Conservation (phyloP, 331 rosid genomes). For the Acacia concinna region DNA sequence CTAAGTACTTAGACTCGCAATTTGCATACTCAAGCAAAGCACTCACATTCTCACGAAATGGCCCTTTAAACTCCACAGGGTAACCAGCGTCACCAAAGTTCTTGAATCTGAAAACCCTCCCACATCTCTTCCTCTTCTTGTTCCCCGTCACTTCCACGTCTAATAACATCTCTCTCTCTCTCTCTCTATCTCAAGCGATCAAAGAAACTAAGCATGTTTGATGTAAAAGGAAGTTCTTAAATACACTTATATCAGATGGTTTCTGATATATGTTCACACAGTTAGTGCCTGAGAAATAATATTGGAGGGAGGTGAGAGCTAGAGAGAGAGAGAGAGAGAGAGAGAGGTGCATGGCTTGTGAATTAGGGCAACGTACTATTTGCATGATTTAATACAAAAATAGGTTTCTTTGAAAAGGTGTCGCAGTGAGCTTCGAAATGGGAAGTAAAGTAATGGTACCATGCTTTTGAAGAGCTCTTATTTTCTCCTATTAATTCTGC, state of each 20-base stretch:
- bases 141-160: conserved; percentile 52
- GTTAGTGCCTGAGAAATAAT: conserved; percentile 60
- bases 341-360: no score
- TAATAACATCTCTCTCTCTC: conserved; percentile 51
- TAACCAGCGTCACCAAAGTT: conserved; percentile 72
- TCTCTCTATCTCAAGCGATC: neutral
- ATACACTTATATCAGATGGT: neutral
- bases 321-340: no score
- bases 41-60: conserved; percentile 67
- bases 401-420: conserved; percentile 44
- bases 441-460: conserved; percentile 55
- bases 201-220: neutral
- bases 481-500: conserved; percentile 48
- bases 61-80: conserved; percentile 56
- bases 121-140: conserved; percentile 81
- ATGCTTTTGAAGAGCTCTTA: conserved; percentile 44
- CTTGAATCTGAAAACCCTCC: conserved; percentile 73
- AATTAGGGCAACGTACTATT: conserved; percentile 36
- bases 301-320: no score
- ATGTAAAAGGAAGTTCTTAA: conserved; percentile 13
- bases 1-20: conserved; percentile 47
- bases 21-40: conserved; percentile 69
- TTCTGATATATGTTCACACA: conserved; percentile 36
- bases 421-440: conserved; percentile 46
- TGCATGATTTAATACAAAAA: conserved; percentile 63